Percentiles rank a stretch among this genome's conserved stretches.
These are phyloP conservation scores for Euphorbia celastroides DNA, from an alignment of 441 rosid genomes.

Conservation along the genomic window DNA sequence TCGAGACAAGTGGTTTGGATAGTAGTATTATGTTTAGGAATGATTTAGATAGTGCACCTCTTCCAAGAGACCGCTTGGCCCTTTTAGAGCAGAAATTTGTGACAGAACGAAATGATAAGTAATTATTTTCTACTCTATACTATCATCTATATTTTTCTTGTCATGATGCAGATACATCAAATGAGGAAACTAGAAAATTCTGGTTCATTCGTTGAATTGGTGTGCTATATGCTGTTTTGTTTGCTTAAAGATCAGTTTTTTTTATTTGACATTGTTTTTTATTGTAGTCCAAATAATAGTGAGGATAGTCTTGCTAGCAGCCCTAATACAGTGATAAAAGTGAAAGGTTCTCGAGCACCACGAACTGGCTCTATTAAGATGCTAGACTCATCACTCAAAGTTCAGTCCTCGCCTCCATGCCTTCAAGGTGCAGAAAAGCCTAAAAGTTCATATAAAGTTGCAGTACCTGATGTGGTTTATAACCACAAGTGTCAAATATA, in stretches of 20 bases:
- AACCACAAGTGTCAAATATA: conserved; percentile 41
- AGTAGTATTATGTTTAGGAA: conserved; percentile 40
- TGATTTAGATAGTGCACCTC: conserved; percentile 51
- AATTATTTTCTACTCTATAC: conserved; percentile 23
- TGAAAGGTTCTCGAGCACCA: conserved; percentile 63
- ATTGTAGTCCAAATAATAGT: conserved; percentile 48
- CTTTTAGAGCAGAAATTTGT: conserved; percentile 47
- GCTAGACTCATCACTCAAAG: conserved; percentile 61
- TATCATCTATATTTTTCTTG: conserved; percentile 6
- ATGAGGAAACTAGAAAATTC: not conserved
- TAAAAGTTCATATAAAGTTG: conserved; percentile 39
- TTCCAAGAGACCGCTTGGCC: conserved; percentile 48
- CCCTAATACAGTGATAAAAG: conserved; percentile 53
- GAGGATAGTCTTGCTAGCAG: conserved; percentile 49
- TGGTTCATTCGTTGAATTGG: conserved; percentile 3
- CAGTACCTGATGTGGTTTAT: conserved; percentile 33
- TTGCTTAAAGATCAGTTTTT: conserved; percentile 6
- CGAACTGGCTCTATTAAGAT: conserved; percentile 62
- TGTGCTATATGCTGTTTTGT: conserved; percentile 3
- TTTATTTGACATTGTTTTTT: conserved; percentile 21
- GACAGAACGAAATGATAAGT: conserved; percentile 58
- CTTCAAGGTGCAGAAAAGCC: conserved; percentile 56
- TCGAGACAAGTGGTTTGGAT: conserved; percentile 53
- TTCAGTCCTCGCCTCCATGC: conserved; percentile 48
- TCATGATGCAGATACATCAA: conserved; percentile 7